Evolutionary conservation across 2,329 filamentous ascomycete genomes (phyloP).

Genomic region (Aspergillus bombycis): DNA sequence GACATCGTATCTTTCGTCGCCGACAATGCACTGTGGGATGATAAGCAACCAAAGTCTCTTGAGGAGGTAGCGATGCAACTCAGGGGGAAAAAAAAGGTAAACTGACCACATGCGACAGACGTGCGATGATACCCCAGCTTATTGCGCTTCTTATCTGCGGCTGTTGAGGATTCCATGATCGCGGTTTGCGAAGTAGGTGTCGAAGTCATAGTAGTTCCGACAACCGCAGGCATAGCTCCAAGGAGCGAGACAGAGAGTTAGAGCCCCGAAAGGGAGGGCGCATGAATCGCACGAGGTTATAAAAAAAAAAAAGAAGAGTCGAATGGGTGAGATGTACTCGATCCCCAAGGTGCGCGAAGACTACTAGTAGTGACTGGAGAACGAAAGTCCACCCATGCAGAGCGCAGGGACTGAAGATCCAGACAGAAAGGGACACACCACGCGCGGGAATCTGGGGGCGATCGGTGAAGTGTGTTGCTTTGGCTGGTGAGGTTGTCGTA

Average conservation of each 20-base stretch:
- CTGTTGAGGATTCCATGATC: slow-evolving; percentile 43
- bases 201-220: slow-evolving; percentile 36
- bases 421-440: slow-evolving; percentile 1
- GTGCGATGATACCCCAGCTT: slow-evolving; percentile 95
- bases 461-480: slow-evolving; percentile 3
- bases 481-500: slow-evolving; percentile 14
- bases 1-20: slow-evolving; percentile 88
- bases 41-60: slow-evolving; percentile 21
- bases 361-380: slow-evolving; percentile 2
- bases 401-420: slow-evolving; percentile 7
- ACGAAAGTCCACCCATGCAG: slow-evolving; percentile 10
- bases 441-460: slow-evolving; percentile 3
- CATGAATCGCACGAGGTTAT: slow-evolving; percentile 28
- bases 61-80: background rate
- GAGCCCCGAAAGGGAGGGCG: slow-evolving; percentile 23
- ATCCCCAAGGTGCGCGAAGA: background rate
- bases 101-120: slow-evolving; percentile 93
- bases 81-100: slow-evolving; percentile 4
- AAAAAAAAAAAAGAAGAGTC: background rate
- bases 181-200: slow-evolving; percentile 36
- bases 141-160: slow-evolving; percentile 74
- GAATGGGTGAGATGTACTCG: background rate
- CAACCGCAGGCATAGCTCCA: slow-evolving; percentile 44
- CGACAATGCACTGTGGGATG: slow-evolving; percentile 75
- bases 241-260: slow-evolving; percentile 23